A percentile compares a stretch with the other conserved stretches of the same genome.
Conservation (phyloP, 2,329 filamentous ascomycete species). For the Pezicula radicicola region DNA sequence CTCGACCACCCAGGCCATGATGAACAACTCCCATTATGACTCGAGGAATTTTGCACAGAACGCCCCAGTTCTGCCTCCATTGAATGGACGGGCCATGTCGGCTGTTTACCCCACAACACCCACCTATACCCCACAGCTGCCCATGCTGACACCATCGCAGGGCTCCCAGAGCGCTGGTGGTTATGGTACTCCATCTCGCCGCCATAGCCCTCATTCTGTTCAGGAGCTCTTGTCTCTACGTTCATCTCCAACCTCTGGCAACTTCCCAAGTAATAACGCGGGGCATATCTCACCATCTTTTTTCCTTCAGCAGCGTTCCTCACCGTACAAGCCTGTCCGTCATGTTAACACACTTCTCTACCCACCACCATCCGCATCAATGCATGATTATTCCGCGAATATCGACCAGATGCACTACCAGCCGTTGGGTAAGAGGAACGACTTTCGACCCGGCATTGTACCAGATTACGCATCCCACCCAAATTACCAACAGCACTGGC, state of each 20-base stretch:
- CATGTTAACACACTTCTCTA: slow-evolving; percentile 89
- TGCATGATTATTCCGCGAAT: slow-evolving; percentile 70
- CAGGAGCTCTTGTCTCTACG: slow-evolving; percentile 30
- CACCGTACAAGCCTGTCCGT: slow-evolving; percentile 88
- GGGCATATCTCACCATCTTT: slow-evolving; percentile 70
- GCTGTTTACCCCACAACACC: slow-evolving; percentile 64
- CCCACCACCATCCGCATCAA: slow-evolving; percentile 75
- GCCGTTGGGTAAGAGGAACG: slow-evolving; percentile 66
- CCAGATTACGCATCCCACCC: slow-evolving; percentile 48
- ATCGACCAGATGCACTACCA: slow-evolving; percentile 77
- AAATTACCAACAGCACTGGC: slow-evolving; percentile 19
- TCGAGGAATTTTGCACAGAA: slow-evolving; percentile 18
- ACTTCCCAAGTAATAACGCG: slow-evolving; percentile 44
- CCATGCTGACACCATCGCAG: slow-evolving; percentile 28
- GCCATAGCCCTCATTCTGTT: slow-evolving; percentile 26
- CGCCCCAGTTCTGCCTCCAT: slow-evolving; percentile 24
- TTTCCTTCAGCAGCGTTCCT: slow-evolving; percentile 83
- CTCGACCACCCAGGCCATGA: slow-evolving; percentile 26
- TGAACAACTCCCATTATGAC: slow-evolving; percentile 14
- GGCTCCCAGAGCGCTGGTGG: slow-evolving; percentile 18
- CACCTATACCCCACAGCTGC: slow-evolving; percentile 41
- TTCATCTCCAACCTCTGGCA: slow-evolving; percentile 32
- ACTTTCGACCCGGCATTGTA: slow-evolving; percentile 67
- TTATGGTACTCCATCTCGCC: slow-evolving; percentile 31
- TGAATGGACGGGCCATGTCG: slow-evolving; percentile 62